Base-by-base conservation (phyloP, 2,329 filamentous ascomycete genomes). In the Polychaeton citri region DNA sequence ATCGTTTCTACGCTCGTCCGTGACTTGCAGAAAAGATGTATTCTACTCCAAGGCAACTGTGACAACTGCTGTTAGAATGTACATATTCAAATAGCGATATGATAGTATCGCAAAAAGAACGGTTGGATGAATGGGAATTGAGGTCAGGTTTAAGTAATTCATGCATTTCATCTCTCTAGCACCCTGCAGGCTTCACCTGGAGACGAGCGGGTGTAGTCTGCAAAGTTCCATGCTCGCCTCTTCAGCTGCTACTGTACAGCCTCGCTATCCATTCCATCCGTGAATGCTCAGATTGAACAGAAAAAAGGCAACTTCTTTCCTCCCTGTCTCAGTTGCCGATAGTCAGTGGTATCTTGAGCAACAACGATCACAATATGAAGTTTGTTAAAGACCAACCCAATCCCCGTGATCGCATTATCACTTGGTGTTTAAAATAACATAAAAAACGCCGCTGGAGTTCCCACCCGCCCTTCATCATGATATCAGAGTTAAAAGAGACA, bases 341-440 rank as follows among this genome's bases (percentile, higher is more conserved):
- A n/a, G n/a, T n/a, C n/a, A n/a, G 24, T 28, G 24, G 24, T 28
- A 28, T 28, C 24, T 28, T 28, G 12, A n/a, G 24, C 12, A 28
- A 28, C 34, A 37, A 37, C 34, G 21, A 32, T 20, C 30, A 40
- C 33, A 31, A 35, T 44, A 42, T 44, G 46, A 51, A 47, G 43
- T 38, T 37, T 39, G 39, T 42, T 32, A 40, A 46, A 55, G 45
- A 51, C 45, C 39, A 43, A 44, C 44, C 40, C 36, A 43, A 51
- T 44, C 45, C 51, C 63, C 62, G 61, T 67, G 62, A 65, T 65
- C 62, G 63, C 63, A 66, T 65, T 66, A 66, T 52, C 60, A 57
- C 24, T 28, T 28, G 24, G 24, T 28, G 24, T 28, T 15, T 12
- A 10, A 28, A 28, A 28, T 28, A 10, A 28, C 12, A 28, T 10